Evolutionary conservation across 108 stramenopile genomes (phyloP).

Genomic region (Fragilaria crotonensis): DNA sequence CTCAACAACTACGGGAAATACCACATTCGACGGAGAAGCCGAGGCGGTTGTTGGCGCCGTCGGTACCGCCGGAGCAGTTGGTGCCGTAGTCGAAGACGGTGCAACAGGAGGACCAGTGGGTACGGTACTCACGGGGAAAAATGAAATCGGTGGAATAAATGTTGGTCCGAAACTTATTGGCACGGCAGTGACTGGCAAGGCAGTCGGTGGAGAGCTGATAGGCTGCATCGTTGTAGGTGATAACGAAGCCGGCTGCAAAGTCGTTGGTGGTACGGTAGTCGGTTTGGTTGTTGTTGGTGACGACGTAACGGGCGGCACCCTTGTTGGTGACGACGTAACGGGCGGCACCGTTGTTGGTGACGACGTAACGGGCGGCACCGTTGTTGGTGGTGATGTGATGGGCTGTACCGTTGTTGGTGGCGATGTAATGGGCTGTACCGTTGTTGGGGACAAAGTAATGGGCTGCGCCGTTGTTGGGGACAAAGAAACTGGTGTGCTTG

Average conservation of each 20-base stretch:
- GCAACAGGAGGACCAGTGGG: too few species aligned
- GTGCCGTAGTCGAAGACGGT: too few species aligned
- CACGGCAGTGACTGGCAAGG: background rate
- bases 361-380: background rate
- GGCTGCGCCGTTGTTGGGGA: constrained; percentile 15
- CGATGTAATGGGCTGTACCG: background rate
- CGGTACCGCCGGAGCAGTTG: constrained; percentile 2
- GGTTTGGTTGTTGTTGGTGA: constrained; percentile 2
- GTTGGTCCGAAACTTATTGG: background rate
- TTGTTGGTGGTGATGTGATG: constrained; percentile 7
- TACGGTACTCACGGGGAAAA: background rate
- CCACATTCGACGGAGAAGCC: background rate
- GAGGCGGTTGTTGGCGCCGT: background rate
- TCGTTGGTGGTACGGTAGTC: background rate
- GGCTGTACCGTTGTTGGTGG: constrained; percentile 6
- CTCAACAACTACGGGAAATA: background rate
- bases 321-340: constrained; percentile 6
- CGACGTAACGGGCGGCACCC: background rate
- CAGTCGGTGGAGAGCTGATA: background rate
- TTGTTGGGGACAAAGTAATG: constrained; percentile 1
- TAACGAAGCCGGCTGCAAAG: background rate
- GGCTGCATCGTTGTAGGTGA: background rate
- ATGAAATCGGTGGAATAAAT: background rate
- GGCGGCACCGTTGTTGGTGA: background rate
- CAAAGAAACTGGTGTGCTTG: background rate